These are phyloP conservation scores for Silene noctiflora DNA, from an alignment of 179 eudicot genomes.

Conservation along the genomic window DNA sequence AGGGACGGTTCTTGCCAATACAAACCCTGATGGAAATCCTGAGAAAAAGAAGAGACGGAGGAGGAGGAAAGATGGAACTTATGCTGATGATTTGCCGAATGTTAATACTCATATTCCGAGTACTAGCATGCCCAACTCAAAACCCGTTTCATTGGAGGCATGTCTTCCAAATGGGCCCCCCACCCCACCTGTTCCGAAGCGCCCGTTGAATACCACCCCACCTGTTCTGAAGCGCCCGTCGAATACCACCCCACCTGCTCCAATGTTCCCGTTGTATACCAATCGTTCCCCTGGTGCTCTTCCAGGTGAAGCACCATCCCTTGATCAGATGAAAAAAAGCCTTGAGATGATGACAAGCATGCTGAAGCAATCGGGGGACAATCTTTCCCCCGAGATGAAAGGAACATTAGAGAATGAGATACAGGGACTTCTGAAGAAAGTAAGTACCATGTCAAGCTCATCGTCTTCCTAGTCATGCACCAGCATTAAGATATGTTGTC, in stretches of 20 bases:
- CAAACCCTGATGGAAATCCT: conserved; percentile 18
- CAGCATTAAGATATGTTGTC: conserved; percentile 6
- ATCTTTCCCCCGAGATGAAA: conserved; percentile 58
- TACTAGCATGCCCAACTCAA: conserved; percentile 19
- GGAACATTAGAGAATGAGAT: conserved; percentile 54
- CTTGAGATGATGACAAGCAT: conserved; percentile 76
- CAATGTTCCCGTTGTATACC: not conserved
- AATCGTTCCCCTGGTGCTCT: conserved; percentile 15
- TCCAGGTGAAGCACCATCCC: conserved; percentile 41
- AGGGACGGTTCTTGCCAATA: conserved; percentile 14
- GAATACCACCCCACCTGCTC: not conserved
- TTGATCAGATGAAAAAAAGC: conserved; percentile 49
- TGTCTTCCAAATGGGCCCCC: conserved; percentile 35
- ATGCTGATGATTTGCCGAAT: conserved; percentile 20
- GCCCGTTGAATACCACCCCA: not conserved
- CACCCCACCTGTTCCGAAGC: conserved; percentile 13
- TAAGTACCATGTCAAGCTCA: conserved; percentile 47
- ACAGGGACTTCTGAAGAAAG: conserved; percentile 54
- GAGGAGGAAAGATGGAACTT: conserved; percentile 26
- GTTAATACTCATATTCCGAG: conserved; percentile 13
- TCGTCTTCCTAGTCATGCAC: conserved; percentile 33
- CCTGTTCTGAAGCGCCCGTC: not conserved
- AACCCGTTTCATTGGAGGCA: conserved; percentile 43
- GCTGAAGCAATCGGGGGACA: conserved; percentile 73
- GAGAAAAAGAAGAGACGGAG: conserved; percentile 34